phyloP scores from a whole-genome alignment of 2,329 filamentous ascomycete species.

The Penicillium sp. region DNA sequence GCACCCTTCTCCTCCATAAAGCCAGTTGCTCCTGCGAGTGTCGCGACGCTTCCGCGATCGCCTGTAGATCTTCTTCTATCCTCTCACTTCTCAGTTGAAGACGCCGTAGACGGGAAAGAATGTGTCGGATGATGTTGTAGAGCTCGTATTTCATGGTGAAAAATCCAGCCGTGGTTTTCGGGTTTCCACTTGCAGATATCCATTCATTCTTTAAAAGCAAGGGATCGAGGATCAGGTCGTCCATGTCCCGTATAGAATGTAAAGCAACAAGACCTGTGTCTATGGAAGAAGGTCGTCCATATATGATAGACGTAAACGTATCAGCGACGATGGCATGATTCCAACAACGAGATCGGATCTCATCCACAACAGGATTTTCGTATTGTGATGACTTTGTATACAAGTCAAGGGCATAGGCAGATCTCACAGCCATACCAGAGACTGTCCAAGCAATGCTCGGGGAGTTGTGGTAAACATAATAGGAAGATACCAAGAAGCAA shows the following conservation, averaged over 20 bases:
- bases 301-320: conserved; percentile 33
- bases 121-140: conserved; percentile 31
- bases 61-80: conserved; percentile 8
- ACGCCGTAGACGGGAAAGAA: conserved; percentile 27
- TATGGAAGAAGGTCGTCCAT: conserved; percentile 31
- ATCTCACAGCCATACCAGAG: conserved; percentile 21
- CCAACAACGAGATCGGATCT: conserved; percentile 34
- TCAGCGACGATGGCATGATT: conserved; percentile 32
- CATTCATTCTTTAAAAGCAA: conserved; percentile 5
- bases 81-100: conserved; percentile 16
- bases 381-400: conserved; percentile 10
- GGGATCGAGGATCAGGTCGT: conserved; percentile 21
- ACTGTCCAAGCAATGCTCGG: conserved; percentile 24
- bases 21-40: conserved; percentile 3
- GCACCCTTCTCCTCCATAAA: conserved; percentile 2
- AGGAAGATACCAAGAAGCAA: conserved; percentile 18
- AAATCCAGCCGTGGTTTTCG: conserved; percentile 16
- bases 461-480: conserved; percentile 22
- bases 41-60: conserved; percentile 10
- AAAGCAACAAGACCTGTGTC: conserved; percentile 26
- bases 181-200: conserved; percentile 13
- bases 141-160: conserved; percentile 30
- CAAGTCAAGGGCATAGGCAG: conserved; percentile 23
- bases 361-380: conserved; percentile 16
- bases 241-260: conserved; percentile 25